Evolutionary conservation across 2,329 filamentous ascomycete genomes (phyloP).

Genomic region (Colletotrichum horii): DNA sequence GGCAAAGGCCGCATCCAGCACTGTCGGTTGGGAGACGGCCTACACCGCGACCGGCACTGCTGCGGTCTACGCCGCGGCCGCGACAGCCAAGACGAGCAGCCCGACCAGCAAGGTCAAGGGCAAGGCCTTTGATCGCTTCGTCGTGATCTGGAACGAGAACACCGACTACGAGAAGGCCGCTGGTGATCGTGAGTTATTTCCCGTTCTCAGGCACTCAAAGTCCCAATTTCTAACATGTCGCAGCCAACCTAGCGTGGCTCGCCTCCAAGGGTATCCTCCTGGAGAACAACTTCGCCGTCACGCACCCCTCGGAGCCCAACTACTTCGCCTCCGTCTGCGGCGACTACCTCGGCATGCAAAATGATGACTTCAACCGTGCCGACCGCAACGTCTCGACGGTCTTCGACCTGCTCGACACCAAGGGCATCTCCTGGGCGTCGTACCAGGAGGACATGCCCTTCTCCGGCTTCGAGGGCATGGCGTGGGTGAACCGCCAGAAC

Average conservation of each 20-base stretch:
- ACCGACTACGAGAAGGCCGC: constrained; percentile 70
- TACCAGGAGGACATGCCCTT: constrained; percentile 84
- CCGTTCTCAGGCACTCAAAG: not conserved
- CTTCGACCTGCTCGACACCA: constrained; percentile 71
- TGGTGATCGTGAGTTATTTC: constrained; percentile 49
- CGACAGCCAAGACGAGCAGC: constrained; percentile 64
- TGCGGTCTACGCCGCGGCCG: constrained; percentile 59
- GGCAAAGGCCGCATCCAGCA: not conserved
- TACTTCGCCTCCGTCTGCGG: constrained; percentile 67
- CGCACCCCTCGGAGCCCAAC: constrained; percentile 72
- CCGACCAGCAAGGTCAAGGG: constrained; percentile 71
- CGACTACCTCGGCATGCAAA: constrained; percentile 67
- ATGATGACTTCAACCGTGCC: constrained; percentile 64
- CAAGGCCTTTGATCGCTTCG: constrained; percentile 74
- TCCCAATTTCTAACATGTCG: not conserved
- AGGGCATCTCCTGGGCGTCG: constrained; percentile 69
- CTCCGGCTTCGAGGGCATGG: constrained; percentile 71
- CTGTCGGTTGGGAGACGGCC: constrained; percentile 36
- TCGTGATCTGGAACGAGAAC: constrained; percentile 80
- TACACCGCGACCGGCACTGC: constrained; percentile 58
- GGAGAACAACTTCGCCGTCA: constrained; percentile 53
- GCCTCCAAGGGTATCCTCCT: constrained; percentile 35
- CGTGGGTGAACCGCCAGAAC: constrained; percentile 68
- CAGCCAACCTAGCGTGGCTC: constrained; percentile 31
- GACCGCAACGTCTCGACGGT: constrained; percentile 68